phyloP scores from a whole-genome alignment of 805 yeast species.

The Osmozyma mogii region DNA sequence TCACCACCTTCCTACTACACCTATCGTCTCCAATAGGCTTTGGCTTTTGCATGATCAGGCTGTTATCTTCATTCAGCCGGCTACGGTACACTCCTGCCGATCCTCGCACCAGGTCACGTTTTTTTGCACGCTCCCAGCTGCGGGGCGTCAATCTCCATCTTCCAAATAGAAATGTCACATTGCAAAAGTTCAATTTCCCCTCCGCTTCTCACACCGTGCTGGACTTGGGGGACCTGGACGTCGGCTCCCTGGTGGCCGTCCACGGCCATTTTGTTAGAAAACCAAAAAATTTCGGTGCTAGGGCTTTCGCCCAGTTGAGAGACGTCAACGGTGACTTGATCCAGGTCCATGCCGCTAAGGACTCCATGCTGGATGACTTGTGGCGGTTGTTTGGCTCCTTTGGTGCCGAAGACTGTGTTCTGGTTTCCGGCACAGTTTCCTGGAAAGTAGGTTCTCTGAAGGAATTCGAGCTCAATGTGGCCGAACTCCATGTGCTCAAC shows the following conservation, averaged over 20 bases:
- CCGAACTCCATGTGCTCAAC: constrained; percentile 50
- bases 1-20: too few relatives aligned
- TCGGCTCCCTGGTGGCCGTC: constrained; percentile 33
- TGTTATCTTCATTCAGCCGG: too few relatives aligned
- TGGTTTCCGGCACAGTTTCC: constrained; percentile 52
- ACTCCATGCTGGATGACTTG: constrained; percentile 29
- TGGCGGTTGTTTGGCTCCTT: constrained; percentile 37
- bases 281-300: constrained; percentile 62
- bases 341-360: constrained; percentile 42
- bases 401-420: constrained; percentile 64
- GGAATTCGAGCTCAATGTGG: constrained; percentile 54
- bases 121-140: too few relatives aligned
- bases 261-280: constrained; percentile 82
- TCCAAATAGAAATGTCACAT: constrained; percentile 7
- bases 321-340: constrained; percentile 61
- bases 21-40: too few relatives aligned
- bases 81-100: too few relatives aligned
- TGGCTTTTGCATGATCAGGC: too few relatives aligned
- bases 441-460: constrained; percentile 21
- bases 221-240: constrained; percentile 7
- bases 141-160: too few relatives aligned
- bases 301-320: constrained; percentile 68
- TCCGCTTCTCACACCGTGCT: constrained; percentile 22
- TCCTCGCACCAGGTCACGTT: too few relatives aligned
- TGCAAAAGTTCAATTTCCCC: constrained; percentile 29